Evolutionary conservation across 441 rosid species (phyloP), one percentile per base, ranked within the genome.

Genomic region (Adansonia madagascariensis): DNA sequence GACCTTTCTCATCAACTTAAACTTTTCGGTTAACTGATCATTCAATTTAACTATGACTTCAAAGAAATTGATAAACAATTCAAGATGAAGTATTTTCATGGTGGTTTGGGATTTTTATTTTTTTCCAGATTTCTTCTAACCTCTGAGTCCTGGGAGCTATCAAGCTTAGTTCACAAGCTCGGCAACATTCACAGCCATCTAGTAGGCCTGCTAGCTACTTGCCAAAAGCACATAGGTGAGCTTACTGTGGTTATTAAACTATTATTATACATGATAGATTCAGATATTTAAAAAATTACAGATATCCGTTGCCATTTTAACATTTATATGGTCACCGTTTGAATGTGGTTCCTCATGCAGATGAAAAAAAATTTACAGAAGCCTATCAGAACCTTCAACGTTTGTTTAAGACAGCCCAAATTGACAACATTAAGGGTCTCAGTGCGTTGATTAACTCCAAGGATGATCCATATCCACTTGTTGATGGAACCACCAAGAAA

Each of bases 381-480:
- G 79, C 89, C 11, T 86, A 86, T 72, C 88, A 86, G 81, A 59
- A 75, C 74, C 87, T 89, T 75, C 50, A 77, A 61, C 83, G 79
- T 73, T 79, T 88, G 75, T 85, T 88, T 18, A 85, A 83, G n/a
- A 83, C 75, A 60, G 63, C 80, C 27, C 93, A 90, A 68, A 84
- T 84, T 76, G 98, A 93, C 84, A 94, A 93, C 85, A 82, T 88
- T 91, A 86, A 77, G 84, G 74, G 91, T 82, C 93, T 94, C 68
- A 85, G 82, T 82, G 88, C 90, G 55, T 75, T 93, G 75, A 73
- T 94, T 65, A 86, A 85, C 80, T 83, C 88, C 0, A 89, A 91
- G 82, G 85, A 86, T 78, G 88, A 94, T 78, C 76, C 68, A 52
- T 83, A 17, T 70, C 97, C 97, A 4, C 89, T 93, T 71, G 71